These are phyloP conservation scores for Ogataea dorogensis DNA, from an alignment of 805 yeast genomes.

Conservation along the genomic window DNA sequence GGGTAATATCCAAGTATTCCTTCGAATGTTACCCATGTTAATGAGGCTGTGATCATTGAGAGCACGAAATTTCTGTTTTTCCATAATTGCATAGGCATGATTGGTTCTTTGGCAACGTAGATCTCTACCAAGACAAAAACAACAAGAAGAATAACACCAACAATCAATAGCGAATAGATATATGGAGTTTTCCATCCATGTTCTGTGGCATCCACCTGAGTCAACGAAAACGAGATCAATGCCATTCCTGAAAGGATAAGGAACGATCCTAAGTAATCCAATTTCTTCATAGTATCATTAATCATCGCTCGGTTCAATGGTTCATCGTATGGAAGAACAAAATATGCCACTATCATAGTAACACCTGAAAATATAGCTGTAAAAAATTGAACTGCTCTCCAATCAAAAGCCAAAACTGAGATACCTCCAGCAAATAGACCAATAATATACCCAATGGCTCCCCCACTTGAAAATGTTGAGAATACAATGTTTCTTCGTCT, in stretches of 20 bases:
- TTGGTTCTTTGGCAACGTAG: constrained; percentile 35
- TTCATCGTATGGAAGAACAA: constrained; percentile 35
- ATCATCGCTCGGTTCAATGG: constrained; percentile 16
- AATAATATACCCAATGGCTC: constrained; percentile 40
- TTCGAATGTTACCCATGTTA: constrained; percentile 38
- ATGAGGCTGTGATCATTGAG: constrained; percentile 33
- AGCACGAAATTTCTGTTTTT: constrained; percentile 34
- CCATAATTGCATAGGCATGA: constrained; percentile 43
- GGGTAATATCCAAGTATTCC: constrained; percentile 38
- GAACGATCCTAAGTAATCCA: constrained; percentile 40
- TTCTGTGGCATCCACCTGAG: constrained; percentile 38
- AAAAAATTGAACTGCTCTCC: constrained; percentile 40
- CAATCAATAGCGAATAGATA: constrained; percentile 37
- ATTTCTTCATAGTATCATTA: constrained; percentile 18
- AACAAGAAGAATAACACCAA: constrained; percentile 33
- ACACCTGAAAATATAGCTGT: constrained; percentile 36
- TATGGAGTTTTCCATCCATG: constrained; percentile 43
- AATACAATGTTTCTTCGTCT: constrained; percentile 36
- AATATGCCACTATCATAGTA: constrained; percentile 22
- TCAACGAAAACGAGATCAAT: constrained; percentile 38
- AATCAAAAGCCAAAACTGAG: constrained; percentile 32
- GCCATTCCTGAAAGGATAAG: constrained; percentile 35
- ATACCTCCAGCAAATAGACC: constrained; percentile 43
- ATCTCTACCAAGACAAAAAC: constrained; percentile 35
- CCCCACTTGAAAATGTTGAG: constrained; percentile 40